phyloP scores from a whole-genome alignment of 2,329 filamentous ascomycete genomes.

The Claviceps digitariae region DNA sequence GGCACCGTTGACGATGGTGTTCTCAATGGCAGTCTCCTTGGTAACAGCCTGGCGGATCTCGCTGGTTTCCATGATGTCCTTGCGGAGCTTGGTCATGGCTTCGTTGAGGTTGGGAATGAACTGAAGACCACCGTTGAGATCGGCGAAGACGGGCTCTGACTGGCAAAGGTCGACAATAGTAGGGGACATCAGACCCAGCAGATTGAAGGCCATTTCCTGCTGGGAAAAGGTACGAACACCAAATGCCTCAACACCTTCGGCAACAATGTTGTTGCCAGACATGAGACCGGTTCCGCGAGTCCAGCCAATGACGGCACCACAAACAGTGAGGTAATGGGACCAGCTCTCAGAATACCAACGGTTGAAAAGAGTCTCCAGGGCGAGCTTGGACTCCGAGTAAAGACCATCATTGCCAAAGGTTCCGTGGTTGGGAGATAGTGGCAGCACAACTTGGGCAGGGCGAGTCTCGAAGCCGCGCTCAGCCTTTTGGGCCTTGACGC shows the following conservation, averaged over 20 bases:
- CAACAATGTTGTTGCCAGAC: constrained; percentile 95
- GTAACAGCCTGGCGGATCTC: constrained; percentile 87
- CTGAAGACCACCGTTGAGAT: constrained; percentile 93
- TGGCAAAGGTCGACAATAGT: constrained; percentile 92
- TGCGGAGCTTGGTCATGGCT: constrained; percentile 83
- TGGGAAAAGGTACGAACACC: constrained; percentile 98
- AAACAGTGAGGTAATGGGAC: constrained; percentile 95
- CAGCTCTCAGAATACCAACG: constrained; percentile 96
- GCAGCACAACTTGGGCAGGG: constrained; percentile 90
- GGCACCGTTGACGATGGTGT: constrained; percentile 93
- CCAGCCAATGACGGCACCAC: constrained; percentile 97
- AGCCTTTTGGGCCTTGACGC: constrained; percentile 81
- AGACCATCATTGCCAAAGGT: constrained; percentile 97
- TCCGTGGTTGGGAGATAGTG: constrained; percentile 93
- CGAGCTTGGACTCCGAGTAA: constrained; percentile 96
- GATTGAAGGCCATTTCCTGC: constrained; percentile 98
- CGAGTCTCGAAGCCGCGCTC: constrained; percentile 84
- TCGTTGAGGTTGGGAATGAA: constrained; percentile 95
- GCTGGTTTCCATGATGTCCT: constrained; percentile 88
- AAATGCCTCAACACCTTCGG: constrained; percentile 90
- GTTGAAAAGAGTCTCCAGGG: constrained; percentile 94
- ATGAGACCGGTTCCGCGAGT: constrained; percentile 96
- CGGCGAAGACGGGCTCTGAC: constrained; percentile 86
- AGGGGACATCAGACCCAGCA: constrained; percentile 91
- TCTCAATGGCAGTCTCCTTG: constrained; percentile 91